Base-by-base conservation (phyloP, 1,284 basidiomycete species). In the Ustilago trichophora region DNA sequence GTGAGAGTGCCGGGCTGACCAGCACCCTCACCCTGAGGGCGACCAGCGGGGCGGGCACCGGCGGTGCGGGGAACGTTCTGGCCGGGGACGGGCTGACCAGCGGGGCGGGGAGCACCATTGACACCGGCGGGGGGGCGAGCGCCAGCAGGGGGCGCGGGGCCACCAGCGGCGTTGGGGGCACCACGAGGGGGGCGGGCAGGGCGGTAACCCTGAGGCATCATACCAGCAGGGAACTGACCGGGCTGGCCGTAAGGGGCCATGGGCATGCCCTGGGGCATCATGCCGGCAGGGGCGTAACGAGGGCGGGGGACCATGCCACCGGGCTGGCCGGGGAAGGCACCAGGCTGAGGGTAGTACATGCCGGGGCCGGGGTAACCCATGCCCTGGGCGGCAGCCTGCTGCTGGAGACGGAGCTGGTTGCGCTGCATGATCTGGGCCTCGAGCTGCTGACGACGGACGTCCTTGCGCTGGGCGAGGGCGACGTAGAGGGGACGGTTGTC, bases 401-500 rank as follows among this genome's bases (percentile, higher is more conserved):
- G 79, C 69, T 81, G 79, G 43, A 81, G 55, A 37, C 79, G 77
- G 29, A 81, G 70, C 72, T 81, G 79, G 77, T 81, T 81, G 63
- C 77, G 77, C 76, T 81, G 79, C 77, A 81, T 80, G 68, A 81
- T 76, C 68, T 98, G 96, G 78, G 91, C 93, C 86, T 98, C 96
- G 78, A 99, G 88, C 83, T 98, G 95, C 84, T 98, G 96, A 80
- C 95, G 89, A 82, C 96, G 91, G 76, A 95, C 92, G 82, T 99
- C 96, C 77, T 95, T 94, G 78, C 95, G 93, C 84, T 99, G 96
- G 75, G 96, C 96, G 63, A 98, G 89, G 48, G 95, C 95, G 81
- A 99, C 96, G 83, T 98, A 99, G 77, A 99, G 89, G 49, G 96
- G 96, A 85, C 98, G 98, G 80, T 91, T 88, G 73, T 95, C 94